Base-by-base conservation (phyloP, 371 early-diverging fungal species). In the Haplosporangium sp. region DNA sequence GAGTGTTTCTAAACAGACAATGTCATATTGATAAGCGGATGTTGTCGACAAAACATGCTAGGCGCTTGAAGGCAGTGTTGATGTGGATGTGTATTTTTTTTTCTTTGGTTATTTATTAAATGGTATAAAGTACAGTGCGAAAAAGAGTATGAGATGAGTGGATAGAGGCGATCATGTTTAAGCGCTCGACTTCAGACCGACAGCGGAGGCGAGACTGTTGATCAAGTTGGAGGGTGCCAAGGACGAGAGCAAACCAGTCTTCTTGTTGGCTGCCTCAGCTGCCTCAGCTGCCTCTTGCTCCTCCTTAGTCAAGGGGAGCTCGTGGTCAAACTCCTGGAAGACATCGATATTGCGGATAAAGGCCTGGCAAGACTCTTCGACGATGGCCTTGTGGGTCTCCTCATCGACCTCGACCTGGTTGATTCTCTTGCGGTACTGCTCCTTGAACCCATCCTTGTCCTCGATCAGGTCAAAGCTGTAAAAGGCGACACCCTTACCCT, bases 391-490 rank as follows among this genome's bases (percentile, higher is more conserved):
- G 53, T 72, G 64, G 56, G 73, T 72, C 38, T 60, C 79, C 46
- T 79, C 73, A 53, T 72, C 72, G 58, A 79, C 73, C 54, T 79
- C 79, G 52, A 72, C 73, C 59, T 79, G 79, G 65, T 90, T 85
- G n/a, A 90, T 70, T n/a, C 83, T 80, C 21, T 83, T 86, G 38
- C 89, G 86, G 67, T 85, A 90, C 67, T 79, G 69, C 36, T 81
- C 81, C 74, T 90, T 90, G 83, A 90, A 90, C 9, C 77, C 88
- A 14, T 83, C 69, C 56, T 81, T 82, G 55, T 87, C 85, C 54
- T 86, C 89, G 59, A 90, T 79, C 43, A 71, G 65, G 14, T 73
- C 68, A 54, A 90, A 90, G 29, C 62, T 38, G 53, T 90, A 90
- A 59, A 90, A 90, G 12, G 75, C 55, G 2, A 85, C 72, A 12